phyloP scores from a whole-genome alignment of 1,139 yeast species.

The Lizanozyma gosingica region DNA sequence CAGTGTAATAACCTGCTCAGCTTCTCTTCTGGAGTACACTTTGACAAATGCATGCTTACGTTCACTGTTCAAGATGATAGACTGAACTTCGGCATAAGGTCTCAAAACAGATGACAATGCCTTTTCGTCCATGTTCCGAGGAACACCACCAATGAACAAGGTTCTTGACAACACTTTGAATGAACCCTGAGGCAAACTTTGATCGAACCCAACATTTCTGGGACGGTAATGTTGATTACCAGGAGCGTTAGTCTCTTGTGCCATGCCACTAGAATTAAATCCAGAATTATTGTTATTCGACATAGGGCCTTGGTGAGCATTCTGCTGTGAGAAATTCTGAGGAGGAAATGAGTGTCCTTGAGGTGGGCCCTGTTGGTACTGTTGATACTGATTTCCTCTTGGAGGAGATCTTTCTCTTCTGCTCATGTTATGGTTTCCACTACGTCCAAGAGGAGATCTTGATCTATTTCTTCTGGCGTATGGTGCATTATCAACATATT shows the following conservation, averaged over 20 bases:
- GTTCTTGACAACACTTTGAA: constrained; percentile 85
- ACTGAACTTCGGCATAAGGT: constrained; percentile 93
- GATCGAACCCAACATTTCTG: constrained; percentile 61
- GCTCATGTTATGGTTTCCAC: constrained; percentile 11
- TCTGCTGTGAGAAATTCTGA: constrained; percentile 2
- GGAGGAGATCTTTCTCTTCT: constrained; percentile 29
- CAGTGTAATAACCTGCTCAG: constrained; percentile 63
- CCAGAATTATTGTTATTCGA: constrained; percentile 5
- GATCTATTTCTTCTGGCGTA: constrained; percentile 47
- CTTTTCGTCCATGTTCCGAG: constrained; percentile 68
- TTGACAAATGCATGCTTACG: constrained; percentile 95
- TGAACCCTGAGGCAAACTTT: constrained; percentile 66
- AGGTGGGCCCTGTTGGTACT: constrained; percentile 7
- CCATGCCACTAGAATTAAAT: constrained; percentile 20
- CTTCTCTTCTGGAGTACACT: constrained; percentile 91
- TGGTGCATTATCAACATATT: not conserved
- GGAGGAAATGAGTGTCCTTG: constrained; percentile 11
- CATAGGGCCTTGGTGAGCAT: constrained; percentile 6
- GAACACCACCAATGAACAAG: constrained; percentile 88
- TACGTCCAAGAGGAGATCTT: constrained; percentile 42
- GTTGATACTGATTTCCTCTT: constrained; percentile 9
- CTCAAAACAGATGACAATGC: constrained; percentile 59
- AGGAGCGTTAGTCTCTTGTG: constrained; percentile 56
- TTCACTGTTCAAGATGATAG: constrained; percentile 77
- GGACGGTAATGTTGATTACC: constrained; percentile 69